Base-by-base conservation (phyloP, 441 rosid genomes). In the Hura crepitans region DNA sequence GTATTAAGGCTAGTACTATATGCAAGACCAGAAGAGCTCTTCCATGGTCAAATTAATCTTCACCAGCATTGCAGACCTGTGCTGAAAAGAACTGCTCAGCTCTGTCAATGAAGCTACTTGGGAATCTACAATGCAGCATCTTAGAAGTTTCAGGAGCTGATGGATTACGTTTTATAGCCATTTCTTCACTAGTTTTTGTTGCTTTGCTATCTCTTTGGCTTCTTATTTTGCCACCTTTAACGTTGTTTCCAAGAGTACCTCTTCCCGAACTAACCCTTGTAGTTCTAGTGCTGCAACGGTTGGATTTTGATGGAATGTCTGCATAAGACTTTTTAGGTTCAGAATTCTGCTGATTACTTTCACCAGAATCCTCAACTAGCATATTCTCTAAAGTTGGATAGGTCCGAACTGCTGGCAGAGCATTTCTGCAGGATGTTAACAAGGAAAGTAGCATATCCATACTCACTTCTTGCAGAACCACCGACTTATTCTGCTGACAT, bases 381-480 rank as follows among this genome's bases (percentile, higher is more conserved):
- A 71, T 62, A 79, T 77, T 76, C 35, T 84, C 83, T 4, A 30
- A 56, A 53, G 72, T 49, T 30, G 77, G 57, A 79, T 61, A 79
- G 60, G 81, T 62, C 37, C 62, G 73, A 58, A 63, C 68, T 1
- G 80, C 55, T n/a, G 78, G 79, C 20, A 72, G 68, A 60, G 70
- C 81, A 70, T 78, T 85, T 80, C 82, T 84, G 81, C 96, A 86
- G 17, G 93, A 87, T 74, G 62, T 79, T 69, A 90, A 80, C 82
- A 87, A 72, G 23, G 96, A 86, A 47, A 83, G 85, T 54, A 87
- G 84, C 96, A 86, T 90, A 69, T 87, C 96, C 81, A 85, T 66
- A 61, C 93, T 84, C 66, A 90, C 78, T 76, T 90, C 96, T 78
- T 84, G 96, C 82, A 80, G 85, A 73, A 90, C 85, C 42, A 90